Evolutionary conservation across 192 early-diverging fungal genomes (phyloP).

Genomic region (Coemansia sp.): DNA sequence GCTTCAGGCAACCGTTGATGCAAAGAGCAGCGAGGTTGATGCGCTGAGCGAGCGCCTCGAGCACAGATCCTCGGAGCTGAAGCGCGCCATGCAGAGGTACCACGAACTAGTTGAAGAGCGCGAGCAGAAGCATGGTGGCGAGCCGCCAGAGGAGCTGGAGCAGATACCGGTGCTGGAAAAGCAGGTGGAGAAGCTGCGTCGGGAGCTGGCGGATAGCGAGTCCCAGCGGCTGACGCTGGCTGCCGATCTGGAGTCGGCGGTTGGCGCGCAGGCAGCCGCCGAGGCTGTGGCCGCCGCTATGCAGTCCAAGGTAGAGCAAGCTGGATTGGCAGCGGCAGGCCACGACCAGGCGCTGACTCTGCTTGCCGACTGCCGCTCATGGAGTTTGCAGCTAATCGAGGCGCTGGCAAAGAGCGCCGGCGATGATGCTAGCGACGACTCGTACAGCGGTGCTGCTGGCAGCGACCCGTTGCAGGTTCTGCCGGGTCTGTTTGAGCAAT

Average conservation of each 20-base stretch:
- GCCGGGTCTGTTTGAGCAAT: not conserved
- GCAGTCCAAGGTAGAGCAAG: slow-evolving; percentile 28
- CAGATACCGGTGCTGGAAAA: slow-evolving; percentile 3
- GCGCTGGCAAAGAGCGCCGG: not conserved
- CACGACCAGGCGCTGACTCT: slow-evolving; percentile 5
- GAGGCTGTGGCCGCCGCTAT: slow-evolving; percentile 22
- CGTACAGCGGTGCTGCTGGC: not conserved
- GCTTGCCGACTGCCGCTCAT: slow-evolving; percentile 1
- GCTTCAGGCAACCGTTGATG: slow-evolving; percentile 15
- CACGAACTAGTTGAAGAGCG: slow-evolving; percentile 14
- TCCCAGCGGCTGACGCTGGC: slow-evolving; percentile 4
- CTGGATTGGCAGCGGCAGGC: slow-evolving; percentile 34
- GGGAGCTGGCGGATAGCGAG: slow-evolving; percentile 15
- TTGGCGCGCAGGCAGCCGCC: slow-evolving; percentile 5
- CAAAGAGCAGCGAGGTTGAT: slow-evolving; percentile 7
- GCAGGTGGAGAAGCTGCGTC: slow-evolving; percentile 26
- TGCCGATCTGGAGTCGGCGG: slow-evolving; percentile 3
- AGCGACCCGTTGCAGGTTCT: not conserved
- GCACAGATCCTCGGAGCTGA: slow-evolving; percentile 9
- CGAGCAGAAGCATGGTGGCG: slow-evolving; percentile 10
- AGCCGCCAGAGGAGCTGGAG: slow-evolving; percentile 11
- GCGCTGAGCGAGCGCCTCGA: slow-evolving; percentile 18
- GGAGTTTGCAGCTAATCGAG: not conserved
- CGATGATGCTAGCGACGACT: not conserved
- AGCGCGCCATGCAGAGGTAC: slow-evolving; percentile 11